Evolutionary conservation across 1,284 basidiomycete genomes (phyloP), one percentile per base, ranked within the genome.

Genomic region (Heterobasidion occidentale): DNA sequence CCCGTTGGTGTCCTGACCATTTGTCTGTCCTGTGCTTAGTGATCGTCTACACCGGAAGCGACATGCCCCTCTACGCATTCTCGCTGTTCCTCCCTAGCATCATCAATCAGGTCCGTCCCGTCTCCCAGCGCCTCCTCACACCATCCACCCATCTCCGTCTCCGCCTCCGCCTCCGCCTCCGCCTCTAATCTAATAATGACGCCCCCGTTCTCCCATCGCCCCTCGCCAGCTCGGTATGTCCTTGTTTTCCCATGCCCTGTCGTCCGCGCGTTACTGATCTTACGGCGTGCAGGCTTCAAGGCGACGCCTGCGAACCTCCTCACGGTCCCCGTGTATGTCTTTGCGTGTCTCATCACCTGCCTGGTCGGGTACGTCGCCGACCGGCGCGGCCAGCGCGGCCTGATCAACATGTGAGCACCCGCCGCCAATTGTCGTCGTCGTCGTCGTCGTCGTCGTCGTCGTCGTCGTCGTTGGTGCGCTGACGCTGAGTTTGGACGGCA

Each of bases 41-140:
- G 74, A 69, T 71, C 3, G 77, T 79, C 38, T 76, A 76, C 59
- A 74, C 76, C 70, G 77, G 74, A 54, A 76, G 77, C 56, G 74
- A 77, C 55, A 75, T 74, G 6, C 80, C 81, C 0, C 65, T 83
- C 36, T 83, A 75, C 55, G 77, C 79, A 0, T 83, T 83, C 61
- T 74, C 75, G 1, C 67, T 83, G 1, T 83, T 83, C 63, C 75
- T 77, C 0, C 81, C 81, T 1, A 79, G 74, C 7, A 80, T 80
- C 56, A 78, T 81, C 56, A 74, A 69, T 55, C 67, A 79, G 66
- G 74, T 77, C 48, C 34, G 68, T 36, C 42, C 20, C n/a, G 17
- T 12, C 20, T 27, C 27, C 27, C 27, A 27, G 27, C 4, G 27
- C 27, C 27, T 27, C 27, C 35, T 38, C 42, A 35, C 38, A 42